These are phyloP conservation scores for Polyporus arcularius DNA, from an alignment of 768 basidiomycete species.

Conservation along the genomic window DNA sequence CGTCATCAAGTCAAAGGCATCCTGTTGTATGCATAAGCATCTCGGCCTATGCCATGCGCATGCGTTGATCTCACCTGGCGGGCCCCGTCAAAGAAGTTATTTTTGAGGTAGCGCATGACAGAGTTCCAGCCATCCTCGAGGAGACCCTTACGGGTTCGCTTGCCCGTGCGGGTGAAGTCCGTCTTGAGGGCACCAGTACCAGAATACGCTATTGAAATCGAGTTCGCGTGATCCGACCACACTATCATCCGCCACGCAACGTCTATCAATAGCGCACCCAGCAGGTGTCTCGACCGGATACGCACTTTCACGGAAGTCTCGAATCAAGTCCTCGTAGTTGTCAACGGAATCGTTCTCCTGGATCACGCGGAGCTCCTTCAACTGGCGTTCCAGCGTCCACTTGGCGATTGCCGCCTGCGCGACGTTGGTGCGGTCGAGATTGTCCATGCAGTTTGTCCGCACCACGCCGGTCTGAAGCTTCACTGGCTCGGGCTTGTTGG, in stretches of 20 bases:
- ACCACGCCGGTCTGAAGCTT: constrained; percentile 74
- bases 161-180: constrained; percentile 93
- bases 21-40: constrained; percentile 45
- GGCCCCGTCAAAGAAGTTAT: constrained; percentile 95
- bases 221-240: constrained; percentile 97
- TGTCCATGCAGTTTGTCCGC: constrained; percentile 98
- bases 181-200: constrained; percentile 96
- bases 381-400: constrained; percentile 78
- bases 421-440: constrained; percentile 94
- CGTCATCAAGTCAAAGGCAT: constrained; percentile 93
- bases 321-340: constrained; percentile 76
- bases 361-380: constrained; percentile 73
- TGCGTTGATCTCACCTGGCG: constrained; percentile 58
- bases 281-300: constrained; percentile 4
- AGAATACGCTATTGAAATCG: constrained; percentile 86
- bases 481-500: constrained; percentile 45
- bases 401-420: constrained; percentile 91
- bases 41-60: not conserved
- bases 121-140: constrained; percentile 89
- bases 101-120: constrained; percentile 83
- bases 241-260: constrained; percentile 50
- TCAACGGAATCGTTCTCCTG: constrained; percentile 73
- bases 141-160: constrained; percentile 76
- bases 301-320: constrained; percentile 87
- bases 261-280: constrained; percentile 3